phyloP scores from a whole-genome alignment of 2,329 filamentous ascomycete species.

The Pseudogymnoascus verrucosus region DNA sequence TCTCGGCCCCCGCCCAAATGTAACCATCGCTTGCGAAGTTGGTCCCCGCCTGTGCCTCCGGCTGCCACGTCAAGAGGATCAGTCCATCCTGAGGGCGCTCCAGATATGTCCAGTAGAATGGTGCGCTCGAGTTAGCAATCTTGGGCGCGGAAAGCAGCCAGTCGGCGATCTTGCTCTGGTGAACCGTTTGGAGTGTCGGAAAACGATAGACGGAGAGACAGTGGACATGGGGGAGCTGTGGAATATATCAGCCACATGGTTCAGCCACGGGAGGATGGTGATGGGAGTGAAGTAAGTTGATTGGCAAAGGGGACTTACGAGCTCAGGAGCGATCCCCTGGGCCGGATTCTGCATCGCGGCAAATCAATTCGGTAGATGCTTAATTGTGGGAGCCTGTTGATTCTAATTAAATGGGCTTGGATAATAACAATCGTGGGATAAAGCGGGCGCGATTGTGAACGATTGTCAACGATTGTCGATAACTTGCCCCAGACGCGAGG shows the following conservation, averaged over 20 bases:
- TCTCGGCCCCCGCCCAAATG: constrained; percentile 79
- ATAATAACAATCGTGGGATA: background rate
- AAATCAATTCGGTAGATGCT: background rate
- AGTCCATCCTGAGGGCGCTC: constrained; percentile 74
- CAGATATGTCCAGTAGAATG: constrained; percentile 91
- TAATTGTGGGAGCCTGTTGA: background rate
- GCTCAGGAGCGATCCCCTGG: constrained; percentile 35
- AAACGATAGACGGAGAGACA: constrained; percentile 79
- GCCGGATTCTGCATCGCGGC: constrained; percentile 38
- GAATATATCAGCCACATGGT: constrained; percentile 8
- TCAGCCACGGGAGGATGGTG: constrained; percentile 6
- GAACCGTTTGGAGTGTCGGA: constrained; percentile 62
- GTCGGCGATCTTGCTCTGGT: constrained; percentile 69
- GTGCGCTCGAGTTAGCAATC: constrained; percentile 73
- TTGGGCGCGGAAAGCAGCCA: constrained; percentile 78
- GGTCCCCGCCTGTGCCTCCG: constrained; percentile 58
- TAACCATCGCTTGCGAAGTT: constrained; percentile 88
- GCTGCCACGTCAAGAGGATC: constrained; percentile 83
- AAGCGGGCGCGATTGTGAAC: background rate
- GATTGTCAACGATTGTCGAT: background rate
- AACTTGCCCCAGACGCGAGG: background rate
- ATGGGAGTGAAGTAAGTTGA: constrained; percentile 8
- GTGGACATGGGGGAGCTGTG: constrained; percentile 78
- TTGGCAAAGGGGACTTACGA: constrained; percentile 30
- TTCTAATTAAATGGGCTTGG: background rate